Evolutionary conservation across 768 basidiomycete species (phyloP).

Genomic region (Naematelia encephala): DNA sequence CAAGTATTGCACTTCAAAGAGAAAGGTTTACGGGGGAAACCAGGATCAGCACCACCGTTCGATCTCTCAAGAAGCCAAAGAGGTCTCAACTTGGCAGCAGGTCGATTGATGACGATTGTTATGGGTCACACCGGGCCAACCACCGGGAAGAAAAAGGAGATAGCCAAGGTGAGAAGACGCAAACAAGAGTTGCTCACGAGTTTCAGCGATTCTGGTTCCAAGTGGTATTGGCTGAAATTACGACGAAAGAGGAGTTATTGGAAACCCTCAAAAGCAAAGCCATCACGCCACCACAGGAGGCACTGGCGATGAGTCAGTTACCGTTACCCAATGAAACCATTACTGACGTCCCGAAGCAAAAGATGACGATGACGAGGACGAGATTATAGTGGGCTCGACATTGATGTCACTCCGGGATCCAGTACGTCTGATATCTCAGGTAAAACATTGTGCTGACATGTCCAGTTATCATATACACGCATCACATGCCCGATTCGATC

Average conservation of each 20-base stretch:
- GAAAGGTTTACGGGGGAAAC: constrained; percentile 46
- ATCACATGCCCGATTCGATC: constrained; percentile 83
- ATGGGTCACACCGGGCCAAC: constrained; percentile 47
- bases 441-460: neutral
- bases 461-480: constrained; percentile 77
- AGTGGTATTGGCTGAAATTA: constrained; percentile 78
- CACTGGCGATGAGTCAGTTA: constrained; percentile 65
- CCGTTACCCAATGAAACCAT: neutral
- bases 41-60: constrained; percentile 47
- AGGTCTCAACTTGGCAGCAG: constrained; percentile 24
- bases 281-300: constrained; percentile 62
- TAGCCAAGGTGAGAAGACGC: constrained; percentile 42
- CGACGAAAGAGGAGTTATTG: constrained; percentile 67
- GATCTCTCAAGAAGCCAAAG: constrained; percentile 31
- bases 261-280: constrained; percentile 67
- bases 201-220: constrained; percentile 78
- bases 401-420: constrained; percentile 92
- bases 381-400: constrained; percentile 83
- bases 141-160: constrained; percentile 49
- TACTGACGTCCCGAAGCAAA: constrained; percentile 6
- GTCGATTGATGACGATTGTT: constrained; percentile 23
- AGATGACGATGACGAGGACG: constrained; percentile 67
- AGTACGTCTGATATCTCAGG: constrained; percentile 56
- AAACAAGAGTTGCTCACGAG: constrained; percentile 3
- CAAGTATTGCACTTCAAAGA: constrained; percentile 33